phyloP scores from a whole-genome alignment of 495 filamentous ascomycete species.

The Penicillium psychrofluorescens region DNA sequence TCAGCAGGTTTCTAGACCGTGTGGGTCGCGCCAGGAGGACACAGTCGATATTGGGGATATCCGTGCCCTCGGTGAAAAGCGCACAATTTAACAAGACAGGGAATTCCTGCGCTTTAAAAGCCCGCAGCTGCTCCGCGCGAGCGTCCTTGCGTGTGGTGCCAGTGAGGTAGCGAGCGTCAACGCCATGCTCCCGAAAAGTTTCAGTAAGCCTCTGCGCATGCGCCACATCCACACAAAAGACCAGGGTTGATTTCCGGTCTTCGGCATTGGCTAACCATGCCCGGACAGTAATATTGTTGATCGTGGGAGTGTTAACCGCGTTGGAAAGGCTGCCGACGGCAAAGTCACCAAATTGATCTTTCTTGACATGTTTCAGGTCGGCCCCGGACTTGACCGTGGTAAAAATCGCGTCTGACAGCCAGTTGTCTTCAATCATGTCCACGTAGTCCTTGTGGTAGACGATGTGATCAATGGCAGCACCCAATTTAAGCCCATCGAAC shows the following conservation, averaged over 20 bases:
- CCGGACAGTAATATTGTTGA: constrained; percentile 75
- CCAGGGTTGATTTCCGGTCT: constrained; percentile 74
- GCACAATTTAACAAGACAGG: constrained; percentile 92
- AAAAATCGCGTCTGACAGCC: constrained; percentile 79
- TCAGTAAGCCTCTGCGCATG: constrained; percentile 69
- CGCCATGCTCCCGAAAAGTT: constrained; percentile 64
- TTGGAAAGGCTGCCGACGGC: constrained; percentile 61
- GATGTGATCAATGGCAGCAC: constrained; percentile 86
- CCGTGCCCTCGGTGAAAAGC: constrained; percentile 93
- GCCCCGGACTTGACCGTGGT: constrained; percentile 81
- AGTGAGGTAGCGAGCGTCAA: constrained; percentile 81
- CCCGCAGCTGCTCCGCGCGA: constrained; percentile 59
- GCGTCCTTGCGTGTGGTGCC: constrained; percentile 60
- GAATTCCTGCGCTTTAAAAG: constrained; percentile 69
- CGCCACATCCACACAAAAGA: constrained; percentile 83
- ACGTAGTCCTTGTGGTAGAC: constrained; percentile 97
- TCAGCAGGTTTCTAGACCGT: constrained; percentile 77
- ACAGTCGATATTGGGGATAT: constrained; percentile 96
- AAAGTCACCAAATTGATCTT: constrained; percentile 69
- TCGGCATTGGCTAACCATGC: constrained; percentile 75
- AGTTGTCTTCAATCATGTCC: constrained; percentile 89
- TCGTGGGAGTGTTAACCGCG: constrained; percentile 69
- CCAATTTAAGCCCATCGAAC: constrained; percentile 80
- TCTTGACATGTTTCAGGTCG: constrained; percentile 62
- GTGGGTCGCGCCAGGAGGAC: constrained; percentile 85